Base-by-base conservation (phyloP, 371 early-diverging fungal species). In the Mucor racemosus region DNA sequence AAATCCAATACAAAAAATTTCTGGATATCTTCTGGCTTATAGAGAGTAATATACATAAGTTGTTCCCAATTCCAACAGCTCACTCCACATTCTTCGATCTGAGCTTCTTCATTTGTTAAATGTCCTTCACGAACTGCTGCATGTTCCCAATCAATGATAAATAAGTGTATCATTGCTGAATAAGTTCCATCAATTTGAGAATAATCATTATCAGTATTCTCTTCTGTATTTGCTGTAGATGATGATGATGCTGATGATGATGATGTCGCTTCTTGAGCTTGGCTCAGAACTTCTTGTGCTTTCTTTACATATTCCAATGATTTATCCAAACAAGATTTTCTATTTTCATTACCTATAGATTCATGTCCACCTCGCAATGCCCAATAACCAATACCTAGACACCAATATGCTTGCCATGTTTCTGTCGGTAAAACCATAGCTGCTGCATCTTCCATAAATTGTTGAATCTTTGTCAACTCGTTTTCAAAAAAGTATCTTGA, bases 381-480 rank as follows among this genome's bases (percentile, higher is more conserved):
- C 67, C 67, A 79, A 44, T 65, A 72, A 11, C 75, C 76, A 19
- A 75, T 66, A 4, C 75, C 76, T 40, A 69, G 56, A 31, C 72
- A 69, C 76, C 75, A 79, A 1, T 38, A 34, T 0, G 64, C 71
- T 60, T 70, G 56, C 76, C 74, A 74, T 10, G 64, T 63, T 38
- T 46, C 53, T 0, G 62, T 58, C 15, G 44, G 50, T 7, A 21
- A 34, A 33, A 31, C 35, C 17, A 57, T 9, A 4, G 21, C 33
- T 26, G 44, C 36, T 0, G 57, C 64, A 5, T 64, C 31, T 19
- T 64, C 41, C 13, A 64, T n/a, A 19, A 35, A 35, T 57, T 44
- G 17, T 21, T 44, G 42, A 14, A 64, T 57, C 31, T 17, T 41
- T 31, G 40, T 17, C n/a, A 60, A 34, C 13, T 60, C 60, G 10